These are phyloP conservation scores for Telopea speciosissima DNA, from an alignment of 177 flowering plant genomes.

Conservation along the genomic window DNA sequence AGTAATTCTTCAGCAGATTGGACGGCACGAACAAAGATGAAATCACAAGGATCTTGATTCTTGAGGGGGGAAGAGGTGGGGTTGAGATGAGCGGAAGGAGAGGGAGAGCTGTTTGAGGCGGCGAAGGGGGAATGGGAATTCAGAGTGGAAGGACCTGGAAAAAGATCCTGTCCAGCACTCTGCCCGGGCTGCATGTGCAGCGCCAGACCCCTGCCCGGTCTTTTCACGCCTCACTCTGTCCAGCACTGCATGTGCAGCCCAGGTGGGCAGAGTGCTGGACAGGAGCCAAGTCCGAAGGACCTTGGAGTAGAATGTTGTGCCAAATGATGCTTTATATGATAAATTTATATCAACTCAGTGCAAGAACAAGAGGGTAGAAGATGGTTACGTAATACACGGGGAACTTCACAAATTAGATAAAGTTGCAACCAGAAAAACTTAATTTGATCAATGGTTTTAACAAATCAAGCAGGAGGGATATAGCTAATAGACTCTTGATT, in stretches of 20 bases:
- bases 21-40: conserved; percentile 40
- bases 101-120: conserved; percentile 55
- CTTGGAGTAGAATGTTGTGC: conserved; percentile 31
- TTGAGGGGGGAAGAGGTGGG: conserved; percentile 8
- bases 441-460: conserved; percentile 49
- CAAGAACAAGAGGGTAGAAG: conserved; percentile 39
- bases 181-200: too few relatives aligned
- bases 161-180: too few relatives aligned
- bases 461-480: conserved; percentile 44
- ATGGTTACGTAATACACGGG: conserved; percentile 44
- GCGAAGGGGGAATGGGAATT: conserved; percentile 63
- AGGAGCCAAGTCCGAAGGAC: too few relatives aligned
- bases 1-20: conserved; percentile 60
- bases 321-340: conserved; percentile 27
- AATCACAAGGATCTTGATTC: conserved; percentile 51
- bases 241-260: too few relatives aligned
- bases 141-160: conserved; percentile 80
- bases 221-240: too few relatives aligned
- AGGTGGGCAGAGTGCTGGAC: too few relatives aligned
- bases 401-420: conserved; percentile 25
- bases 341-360: conserved; percentile 56
- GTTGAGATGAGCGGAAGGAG: conserved; percentile 23
- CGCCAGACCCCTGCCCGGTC: too few relatives aligned
- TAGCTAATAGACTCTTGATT: conserved; percentile 55
- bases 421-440: conserved; percentile 20